Evolutionary conservation across 257 asterid species (phyloP).

Genomic region (Przewalskia tangutica): DNA sequence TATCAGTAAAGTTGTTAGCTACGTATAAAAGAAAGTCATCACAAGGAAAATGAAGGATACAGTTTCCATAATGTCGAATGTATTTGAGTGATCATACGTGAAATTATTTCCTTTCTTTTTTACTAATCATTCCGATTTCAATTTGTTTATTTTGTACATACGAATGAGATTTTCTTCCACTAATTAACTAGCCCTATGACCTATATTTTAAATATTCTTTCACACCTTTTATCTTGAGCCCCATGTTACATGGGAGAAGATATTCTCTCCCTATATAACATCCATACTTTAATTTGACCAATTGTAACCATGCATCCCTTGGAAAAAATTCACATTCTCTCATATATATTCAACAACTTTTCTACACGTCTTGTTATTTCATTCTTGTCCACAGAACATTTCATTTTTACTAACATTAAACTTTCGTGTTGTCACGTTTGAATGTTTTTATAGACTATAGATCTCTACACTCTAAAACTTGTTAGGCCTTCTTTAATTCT

Average conservation of each 20-base stretch:
- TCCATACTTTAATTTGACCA: not conserved
- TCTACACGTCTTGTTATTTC: not conserved
- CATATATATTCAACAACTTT: not conserved
- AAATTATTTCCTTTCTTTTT: not conserved
- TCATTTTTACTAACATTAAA: not conserved
- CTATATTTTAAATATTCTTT: not conserved
- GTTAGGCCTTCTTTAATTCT: not conserved
- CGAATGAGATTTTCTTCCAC: not conserved
- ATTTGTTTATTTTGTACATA: not conserved
- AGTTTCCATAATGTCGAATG: not conserved
- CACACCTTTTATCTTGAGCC: conserved; percentile 7
- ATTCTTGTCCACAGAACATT: not conserved
- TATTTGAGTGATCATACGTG: not conserved
- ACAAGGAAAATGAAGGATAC: not conserved
- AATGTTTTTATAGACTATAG: not conserved
- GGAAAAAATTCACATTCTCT: not conserved
- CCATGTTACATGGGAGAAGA: not conserved
- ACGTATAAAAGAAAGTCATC: not conserved
- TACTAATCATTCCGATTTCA: not conserved
- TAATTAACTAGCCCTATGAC: not conserved
- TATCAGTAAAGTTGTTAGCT: not conserved
- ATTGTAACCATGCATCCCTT: not conserved
- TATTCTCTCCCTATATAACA: not conserved
- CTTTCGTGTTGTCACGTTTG: not conserved
- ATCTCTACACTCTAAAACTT: not conserved